Evolutionary conservation across 129 eudicot genomes (phyloP).

Genomic region (Flaveria linearis): DNA sequence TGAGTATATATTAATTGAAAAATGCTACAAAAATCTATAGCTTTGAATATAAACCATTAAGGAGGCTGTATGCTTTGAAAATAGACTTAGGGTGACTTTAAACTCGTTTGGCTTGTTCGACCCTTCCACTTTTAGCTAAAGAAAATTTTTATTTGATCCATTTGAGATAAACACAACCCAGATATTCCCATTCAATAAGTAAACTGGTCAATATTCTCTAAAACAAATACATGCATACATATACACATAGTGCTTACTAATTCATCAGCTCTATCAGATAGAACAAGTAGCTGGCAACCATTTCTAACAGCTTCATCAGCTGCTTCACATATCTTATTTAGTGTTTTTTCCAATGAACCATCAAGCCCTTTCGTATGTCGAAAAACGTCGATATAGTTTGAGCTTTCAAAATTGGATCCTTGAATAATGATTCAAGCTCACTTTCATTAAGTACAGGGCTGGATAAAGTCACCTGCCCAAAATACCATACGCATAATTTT

Average conservation of each 20-base stretch:
- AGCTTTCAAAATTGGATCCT: conserved; percentile 75
- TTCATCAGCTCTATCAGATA: conserved; percentile 93
- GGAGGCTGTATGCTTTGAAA: conserved; percentile 7
- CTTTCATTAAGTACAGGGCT: conserved; percentile 95
- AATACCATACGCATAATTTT: background rate
- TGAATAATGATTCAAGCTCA: conserved; percentile 79
- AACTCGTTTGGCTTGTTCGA: background rate
- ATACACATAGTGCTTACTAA: conserved; percentile 51
- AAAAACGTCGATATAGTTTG: conserved; percentile 79
- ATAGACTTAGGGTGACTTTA: background rate
- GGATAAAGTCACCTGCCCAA: conserved; percentile 72
- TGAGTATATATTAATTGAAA: background rate
- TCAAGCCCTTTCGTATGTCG: conserved; percentile 85
- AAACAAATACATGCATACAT: background rate
- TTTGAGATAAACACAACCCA: conserved; percentile 13
- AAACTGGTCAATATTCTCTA: background rate
- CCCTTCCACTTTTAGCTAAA: conserved; percentile 11
- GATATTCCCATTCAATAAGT: background rate
- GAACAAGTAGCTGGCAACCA: conserved; percentile 95
- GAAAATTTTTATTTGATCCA: background rate
- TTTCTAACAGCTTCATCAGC: conserved; percentile 99
- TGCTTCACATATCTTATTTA: conserved; percentile 86
- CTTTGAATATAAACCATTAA: conserved; percentile 7
- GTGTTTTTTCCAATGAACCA: conserved; percentile 80
- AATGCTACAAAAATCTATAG: background rate